A percentile compares a stretch with the other conserved stretches of the same genome.
phyloP scores from a whole-genome alignment of 768 basidiomycete genomes.

The Fibroporia radiculosa region DNA sequence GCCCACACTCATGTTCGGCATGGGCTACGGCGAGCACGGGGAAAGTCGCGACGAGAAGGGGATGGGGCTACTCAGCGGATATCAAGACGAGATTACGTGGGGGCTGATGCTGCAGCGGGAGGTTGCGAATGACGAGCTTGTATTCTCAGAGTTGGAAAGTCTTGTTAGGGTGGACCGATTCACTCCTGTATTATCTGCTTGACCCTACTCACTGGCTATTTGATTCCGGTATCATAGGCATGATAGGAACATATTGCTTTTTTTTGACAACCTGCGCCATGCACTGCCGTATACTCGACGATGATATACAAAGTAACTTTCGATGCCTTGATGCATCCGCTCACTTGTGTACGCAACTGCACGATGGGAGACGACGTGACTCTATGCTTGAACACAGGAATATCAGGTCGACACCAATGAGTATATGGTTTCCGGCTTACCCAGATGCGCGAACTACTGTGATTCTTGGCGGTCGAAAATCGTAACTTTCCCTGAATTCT shows the following conservation, averaged over 20 bases:
- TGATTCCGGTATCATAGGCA: no score
- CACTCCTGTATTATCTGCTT: background rate
- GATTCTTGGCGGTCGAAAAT: slow-evolving; percentile 1
- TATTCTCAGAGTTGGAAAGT: slow-evolving; percentile 78
- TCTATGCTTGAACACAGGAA: no score
- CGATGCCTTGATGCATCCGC: no score
- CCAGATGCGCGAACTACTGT: background rate
- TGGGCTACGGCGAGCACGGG: slow-evolving; percentile 73
- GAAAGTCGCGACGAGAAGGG: slow-evolving; percentile 63
- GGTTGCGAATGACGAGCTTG: slow-evolving; percentile 49
- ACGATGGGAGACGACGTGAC: no score
- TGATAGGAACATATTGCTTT: no score
- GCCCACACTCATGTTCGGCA: slow-evolving; percentile 71
- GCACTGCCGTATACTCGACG: no score
- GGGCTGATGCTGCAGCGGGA: slow-evolving; percentile 66
- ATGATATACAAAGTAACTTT: no score
- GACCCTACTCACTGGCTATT: no score
- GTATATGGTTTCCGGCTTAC: background rate
- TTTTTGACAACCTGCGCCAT: no score
- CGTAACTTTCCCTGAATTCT: slow-evolving; percentile 11
- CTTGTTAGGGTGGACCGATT: slow-evolving; percentile 46
- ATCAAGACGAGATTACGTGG: slow-evolving; percentile 61
- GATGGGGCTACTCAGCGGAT: slow-evolving; percentile 65
- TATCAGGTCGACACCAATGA: no score
- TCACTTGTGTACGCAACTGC: no score